These are phyloP conservation scores for Endocalyx cinctus DNA, from an alignment of 2,329 filamentous ascomycete species.

Conservation along the genomic window DNA sequence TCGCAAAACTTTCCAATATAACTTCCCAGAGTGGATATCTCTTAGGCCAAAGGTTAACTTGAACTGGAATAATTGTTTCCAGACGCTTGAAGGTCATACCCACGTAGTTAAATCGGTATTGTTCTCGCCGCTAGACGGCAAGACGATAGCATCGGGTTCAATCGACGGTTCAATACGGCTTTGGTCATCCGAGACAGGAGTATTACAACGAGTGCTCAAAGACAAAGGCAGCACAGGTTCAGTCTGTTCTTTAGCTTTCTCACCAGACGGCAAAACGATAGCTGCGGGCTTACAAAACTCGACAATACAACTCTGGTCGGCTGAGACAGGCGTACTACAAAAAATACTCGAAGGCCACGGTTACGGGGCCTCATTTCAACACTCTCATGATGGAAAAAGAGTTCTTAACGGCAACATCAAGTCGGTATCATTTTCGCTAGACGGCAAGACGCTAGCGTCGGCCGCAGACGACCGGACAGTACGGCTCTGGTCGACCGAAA, in stretches of 20 bases:
- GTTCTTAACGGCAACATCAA: constrained; percentile 5
- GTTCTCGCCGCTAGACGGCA: constrained; percentile 12
- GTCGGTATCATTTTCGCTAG: constrained; percentile 13
- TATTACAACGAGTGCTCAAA: constrained; percentile 8
- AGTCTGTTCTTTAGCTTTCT: constrained; percentile 10
- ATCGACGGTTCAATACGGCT: constrained; percentile 8
- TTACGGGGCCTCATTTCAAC: not conserved
- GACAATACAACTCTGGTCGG: constrained; percentile 3
- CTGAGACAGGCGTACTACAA: not conserved
- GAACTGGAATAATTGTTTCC: constrained; percentile 12
- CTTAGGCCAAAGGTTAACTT: constrained; percentile 7
- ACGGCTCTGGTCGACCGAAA: constrained; percentile 8
- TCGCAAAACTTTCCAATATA: constrained; percentile 13
- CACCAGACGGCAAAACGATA: constrained; percentile 5
- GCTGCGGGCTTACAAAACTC: constrained; percentile 6
- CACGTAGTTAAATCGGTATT: constrained; percentile 5
- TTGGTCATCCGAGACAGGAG: constrained; percentile 9
- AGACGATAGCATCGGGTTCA: constrained; percentile 11
- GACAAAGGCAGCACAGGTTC: not conserved
- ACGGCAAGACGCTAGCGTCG: constrained; percentile 8
- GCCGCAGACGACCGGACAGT: constrained; percentile 11
- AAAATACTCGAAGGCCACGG: constrained; percentile 4
- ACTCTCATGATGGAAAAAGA: too few species aligned
- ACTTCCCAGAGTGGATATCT: constrained; percentile 14
- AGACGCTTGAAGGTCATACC: constrained; percentile 14